Evolutionary conservation across 1,284 basidiomycete genomes (phyloP), one percentile per base, ranked within the genome.

Genomic region (Kalmanozyma brasiliensis): DNA sequence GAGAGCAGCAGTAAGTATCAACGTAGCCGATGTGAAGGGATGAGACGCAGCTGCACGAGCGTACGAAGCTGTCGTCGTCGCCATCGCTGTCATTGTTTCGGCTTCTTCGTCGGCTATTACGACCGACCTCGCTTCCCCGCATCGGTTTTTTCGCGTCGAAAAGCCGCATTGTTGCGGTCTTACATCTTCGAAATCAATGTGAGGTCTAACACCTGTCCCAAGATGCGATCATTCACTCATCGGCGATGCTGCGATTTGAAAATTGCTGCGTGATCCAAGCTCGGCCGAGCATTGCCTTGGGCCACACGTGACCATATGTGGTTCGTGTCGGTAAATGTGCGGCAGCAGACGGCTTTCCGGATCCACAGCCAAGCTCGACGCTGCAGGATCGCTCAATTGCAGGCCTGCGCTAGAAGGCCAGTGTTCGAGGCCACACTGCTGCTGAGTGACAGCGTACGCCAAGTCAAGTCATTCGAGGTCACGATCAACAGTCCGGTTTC

Each of bases 21-120:
- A 4, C 8, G 17, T 26, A 17, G 34, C 17, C 7, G 3, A 35
- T 17, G 9, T 8, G 23, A 13, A n/a, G 24, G 23, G 34, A 20
- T 23, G 37, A 29, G 45, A 20, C 24, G 32, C 11, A 20, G 6
- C n/a, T 34, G 33, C n/a, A 32, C 24, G 24, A 30, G 26, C 23
- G 3, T 22, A 14, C 16, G 19, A 13, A 22, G 30, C 42, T 29
- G 20, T 40, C 38, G 38, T 40, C 38, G 22, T 14, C 24, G 20
- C 38, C 10, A 14, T 23, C 20, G 11, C 22, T 10, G 10, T 22
- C 16, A 11, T 16, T 26, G 33, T n/a, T 30, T 48, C 61, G 61
- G 55, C 49, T 46, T 52, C 37, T 42, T 64, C 20, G 45, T 49
- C 61, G 61, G 61, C 49, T 44, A 48, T 52, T 38, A 52, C 46